These are phyloP conservation scores for Solanum piurae DNA, from an alignment of 257 asterid species.

Conservation along the genomic window DNA sequence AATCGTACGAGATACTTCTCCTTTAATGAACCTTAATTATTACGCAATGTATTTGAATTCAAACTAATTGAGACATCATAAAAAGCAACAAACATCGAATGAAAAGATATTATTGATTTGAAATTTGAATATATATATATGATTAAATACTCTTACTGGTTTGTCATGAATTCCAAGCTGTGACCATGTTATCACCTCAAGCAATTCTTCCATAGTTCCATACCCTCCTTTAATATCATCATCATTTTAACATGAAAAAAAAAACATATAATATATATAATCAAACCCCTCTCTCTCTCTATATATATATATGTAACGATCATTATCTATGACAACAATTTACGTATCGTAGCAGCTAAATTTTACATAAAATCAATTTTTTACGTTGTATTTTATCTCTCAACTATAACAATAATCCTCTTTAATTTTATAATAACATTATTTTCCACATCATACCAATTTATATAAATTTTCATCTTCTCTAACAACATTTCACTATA, in stretches of 20 bases:
- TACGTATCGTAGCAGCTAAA: background rate
- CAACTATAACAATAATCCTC: background rate
- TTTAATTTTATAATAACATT: background rate
- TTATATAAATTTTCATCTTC: background rate
- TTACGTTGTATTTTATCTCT: background rate
- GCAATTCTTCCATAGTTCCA: slow-evolving; percentile 63
- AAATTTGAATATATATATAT: background rate
- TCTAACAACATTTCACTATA: background rate
- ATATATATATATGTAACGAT: background rate
- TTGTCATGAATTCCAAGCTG: slow-evolving; percentile 41
- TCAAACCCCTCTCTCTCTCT: background rate
- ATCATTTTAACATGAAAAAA: background rate
- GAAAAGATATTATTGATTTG: background rate
- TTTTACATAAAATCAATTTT: background rate
- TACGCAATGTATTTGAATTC: background rate
- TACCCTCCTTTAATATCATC: slow-evolving; percentile 39
- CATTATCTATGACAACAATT: background rate
- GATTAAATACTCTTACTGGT: slow-evolving; percentile 19
- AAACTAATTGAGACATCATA: background rate
- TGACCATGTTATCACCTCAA: slow-evolving; percentile 55
- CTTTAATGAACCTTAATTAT: background rate
- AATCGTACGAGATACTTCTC: background rate
- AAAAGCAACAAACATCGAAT: background rate
- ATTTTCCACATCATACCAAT: background rate
- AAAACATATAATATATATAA: background rate